Conservation (phyloP, 2,329 filamentous ascomycete species). For the Aspergillus tubingensis region DNA sequence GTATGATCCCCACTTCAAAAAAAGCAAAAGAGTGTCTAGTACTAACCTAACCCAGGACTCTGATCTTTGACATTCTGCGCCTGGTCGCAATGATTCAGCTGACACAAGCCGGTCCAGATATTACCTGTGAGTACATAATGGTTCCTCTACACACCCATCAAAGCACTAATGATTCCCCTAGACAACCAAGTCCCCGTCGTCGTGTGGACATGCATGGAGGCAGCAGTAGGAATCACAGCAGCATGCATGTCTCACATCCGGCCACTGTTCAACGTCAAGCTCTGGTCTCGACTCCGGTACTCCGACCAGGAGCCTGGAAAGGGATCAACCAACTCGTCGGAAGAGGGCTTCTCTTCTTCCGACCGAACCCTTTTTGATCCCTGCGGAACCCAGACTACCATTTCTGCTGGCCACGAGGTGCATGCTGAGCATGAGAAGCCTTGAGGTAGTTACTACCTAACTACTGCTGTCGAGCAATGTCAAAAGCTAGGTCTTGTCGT, state of each 20-base stretch:
- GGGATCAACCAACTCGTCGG: neutral
- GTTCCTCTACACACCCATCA: neutral
- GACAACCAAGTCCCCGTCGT: constrained; percentile 32
- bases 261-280: constrained; percentile 26
- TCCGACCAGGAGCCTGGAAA: neutral
- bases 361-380: neutral
- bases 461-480: too few species aligned
- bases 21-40: neutral
- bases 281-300: neutral
- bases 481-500: neutral
- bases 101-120: constrained; percentile 26
- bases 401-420: neutral
- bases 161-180: neutral
- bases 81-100: constrained; percentile 30
- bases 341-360: neutral
- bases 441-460: neutral
- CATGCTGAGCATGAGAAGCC: neutral
- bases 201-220: constrained; percentile 36
- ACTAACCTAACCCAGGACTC: constrained; percentile 20
- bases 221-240: constrained; percentile 31
- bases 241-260: constrained; percentile 34
- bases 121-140: constrained; percentile 28
- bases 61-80: constrained; percentile 31
- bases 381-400: neutral
- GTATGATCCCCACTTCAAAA: constrained; percentile 16